Evolutionary conservation across 306 rosid genomes (phyloP), one percentile per base, ranked within the genome.

Genomic region (Echinosophora koreensis): DNA sequence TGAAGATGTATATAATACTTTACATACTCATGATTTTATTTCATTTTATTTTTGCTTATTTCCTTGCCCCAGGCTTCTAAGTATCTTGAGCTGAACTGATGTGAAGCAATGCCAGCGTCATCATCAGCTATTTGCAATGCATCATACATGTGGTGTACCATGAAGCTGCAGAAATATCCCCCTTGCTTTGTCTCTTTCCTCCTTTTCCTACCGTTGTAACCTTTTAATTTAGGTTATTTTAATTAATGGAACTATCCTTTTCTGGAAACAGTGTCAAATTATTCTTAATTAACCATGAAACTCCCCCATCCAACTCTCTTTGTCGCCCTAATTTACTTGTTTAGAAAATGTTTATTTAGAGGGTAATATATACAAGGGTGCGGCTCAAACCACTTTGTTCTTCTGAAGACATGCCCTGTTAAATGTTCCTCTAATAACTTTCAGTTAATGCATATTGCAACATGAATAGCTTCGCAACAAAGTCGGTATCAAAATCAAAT

Each of bases 1-100:
- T 56, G 11, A 30, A 30, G 2, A 30, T 30, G 30, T 11, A 28
- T 13, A 46, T 35, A 13, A 46, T 35, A 13, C 2, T 32, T 32
- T 17, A 9, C 32, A 9, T 59, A 27, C 32, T 60, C 65, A 14
- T 38, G 1, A 2, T 38, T 60, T 37, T 22, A 5, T 17, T 2
- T 18, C 28, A 27, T 38, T 30, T 54, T 16, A 28, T 66, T 66
- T 18, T 4, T 47, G 60, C 30, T 55, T 8, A 6, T 74, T 47
- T 54, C 30, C 14, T 63, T 64, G 66, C 2, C 14, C 60, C 54
- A 32, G 91, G 84, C 81, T 84, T 50, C 34, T 82, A 16, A 79
- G 68, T 77, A 73, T 80, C 85, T 77, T 10, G 73, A 77, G 81
- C 38, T 82, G 58, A 73, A 82, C 38, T 77, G 32, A 46, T 22